A percentile compares a stretch with the other conserved stretches of the same genome.
Conservation (phyloP, 2,329 filamentous ascomycete genomes). For the Sporothrix protearum region DNA sequence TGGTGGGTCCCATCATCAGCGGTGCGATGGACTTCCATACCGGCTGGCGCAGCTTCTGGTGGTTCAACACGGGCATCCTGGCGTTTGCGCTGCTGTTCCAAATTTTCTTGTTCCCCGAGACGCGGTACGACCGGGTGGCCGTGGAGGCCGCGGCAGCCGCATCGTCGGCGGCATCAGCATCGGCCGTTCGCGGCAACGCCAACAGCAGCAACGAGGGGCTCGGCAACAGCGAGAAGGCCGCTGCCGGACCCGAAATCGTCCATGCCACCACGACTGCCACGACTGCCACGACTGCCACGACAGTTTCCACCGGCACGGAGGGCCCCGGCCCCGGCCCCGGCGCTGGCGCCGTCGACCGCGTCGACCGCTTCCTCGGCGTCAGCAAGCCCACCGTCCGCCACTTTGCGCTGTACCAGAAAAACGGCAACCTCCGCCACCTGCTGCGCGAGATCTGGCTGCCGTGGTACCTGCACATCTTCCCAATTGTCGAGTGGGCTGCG, state of each 20-base stretch:
- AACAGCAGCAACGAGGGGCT: constrained; percentile 3
- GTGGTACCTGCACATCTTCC: constrained; percentile 59
- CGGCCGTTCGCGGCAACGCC: not conserved
- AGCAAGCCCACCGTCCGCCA: constrained; percentile 54
- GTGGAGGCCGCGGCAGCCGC: constrained; percentile 23
- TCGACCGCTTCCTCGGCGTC: constrained; percentile 54
- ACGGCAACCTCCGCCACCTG: constrained; percentile 48
- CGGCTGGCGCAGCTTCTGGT: constrained; percentile 63
- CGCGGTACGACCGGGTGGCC: constrained; percentile 50
- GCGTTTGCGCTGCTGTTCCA: constrained; percentile 48
- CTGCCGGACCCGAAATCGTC: not conserved
- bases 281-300: not conserved
- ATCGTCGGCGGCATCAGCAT: constrained; percentile 25
- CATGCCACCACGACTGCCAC: not conserved
- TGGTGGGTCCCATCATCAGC: constrained; percentile 42
- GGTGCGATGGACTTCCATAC: constrained; percentile 57
- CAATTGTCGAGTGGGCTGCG: constrained; percentile 59
- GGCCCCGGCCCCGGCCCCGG: too few relatives aligned
- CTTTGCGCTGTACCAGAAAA: constrained; percentile 51
- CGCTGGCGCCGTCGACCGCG: constrained; percentile 31
- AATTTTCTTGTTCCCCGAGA: constrained; percentile 61
- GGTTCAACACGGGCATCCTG: constrained; percentile 58
- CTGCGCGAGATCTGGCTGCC: constrained; percentile 57
- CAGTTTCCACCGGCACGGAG: too few relatives aligned
- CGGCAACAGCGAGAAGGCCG: not conserved